phyloP scores from a whole-genome alignment of 805 yeast genomes.

The Tetrapisispora nanseiensis region DNA sequence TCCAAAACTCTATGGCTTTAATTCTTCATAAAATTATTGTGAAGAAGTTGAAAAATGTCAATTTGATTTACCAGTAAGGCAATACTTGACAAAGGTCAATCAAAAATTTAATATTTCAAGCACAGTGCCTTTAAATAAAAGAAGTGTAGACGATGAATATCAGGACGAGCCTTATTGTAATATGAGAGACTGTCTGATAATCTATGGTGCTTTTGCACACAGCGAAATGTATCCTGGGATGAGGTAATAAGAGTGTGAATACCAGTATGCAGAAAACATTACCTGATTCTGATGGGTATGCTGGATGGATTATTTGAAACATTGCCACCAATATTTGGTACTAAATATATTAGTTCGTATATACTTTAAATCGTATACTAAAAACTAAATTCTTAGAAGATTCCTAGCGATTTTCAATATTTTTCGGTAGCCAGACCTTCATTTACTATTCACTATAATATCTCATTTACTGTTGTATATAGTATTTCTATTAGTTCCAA shows the following conservation, averaged over 20 bases:
- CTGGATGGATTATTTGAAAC: constrained; percentile 1
- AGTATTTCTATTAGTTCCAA: too few relatives aligned
- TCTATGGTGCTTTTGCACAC: neutral
- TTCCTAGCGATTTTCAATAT: too few relatives aligned
- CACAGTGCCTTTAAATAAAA: neutral
- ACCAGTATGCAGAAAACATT: neutral
- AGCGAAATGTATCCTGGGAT: neutral
- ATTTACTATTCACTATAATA: too few relatives aligned
- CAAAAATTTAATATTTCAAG: neutral
- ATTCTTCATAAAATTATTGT: neutral
- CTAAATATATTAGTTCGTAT: too few relatives aligned
- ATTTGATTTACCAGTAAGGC: neutral
- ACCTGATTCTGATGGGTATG: neutral
- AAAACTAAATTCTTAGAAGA: too few relatives aligned
- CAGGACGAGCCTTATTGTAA: neutral
- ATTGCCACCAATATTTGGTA: neutral
- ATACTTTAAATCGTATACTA: too few relatives aligned
- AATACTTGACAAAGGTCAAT: neutral
- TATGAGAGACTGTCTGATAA: neutral
- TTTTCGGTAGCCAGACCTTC: too few relatives aligned
- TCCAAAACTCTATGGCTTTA: neutral
- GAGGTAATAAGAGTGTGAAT: neutral
- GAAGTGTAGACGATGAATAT: neutral
- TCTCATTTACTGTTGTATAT: too few relatives aligned
- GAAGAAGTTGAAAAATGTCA: neutral